Base-by-base conservation (phyloP, 495 filamentous ascomycete species). In the Parmelia sp. region DNA sequence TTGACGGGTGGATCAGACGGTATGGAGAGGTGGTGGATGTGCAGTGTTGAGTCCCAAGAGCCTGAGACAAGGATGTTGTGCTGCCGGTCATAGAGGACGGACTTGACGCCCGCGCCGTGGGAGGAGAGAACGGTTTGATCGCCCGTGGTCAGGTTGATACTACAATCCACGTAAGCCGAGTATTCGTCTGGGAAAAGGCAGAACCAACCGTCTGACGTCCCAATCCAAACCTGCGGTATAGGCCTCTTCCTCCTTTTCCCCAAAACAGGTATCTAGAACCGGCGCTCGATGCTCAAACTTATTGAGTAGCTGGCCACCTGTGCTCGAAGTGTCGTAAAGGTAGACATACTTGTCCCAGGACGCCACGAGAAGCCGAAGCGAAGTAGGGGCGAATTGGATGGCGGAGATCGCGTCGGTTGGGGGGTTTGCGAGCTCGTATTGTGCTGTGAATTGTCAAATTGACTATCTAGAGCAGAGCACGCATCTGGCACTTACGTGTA, bases 321-420 rank as follows among this genome's bases (percentile, higher is more conserved):
- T 79, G 65, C 82, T 80, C 61, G 83, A 74, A 23, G 81, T 82
- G 70, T 96, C 88, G 80, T 98, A 98, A 49, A 96, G 83, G 75
- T 96, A 96, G 31, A 95, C 85, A 74, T 90, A 82, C 75, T 86
- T 90, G 75, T 97, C 94, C 94, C 94, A 98, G 62, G 93, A 98
- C 14, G 93, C 89, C 70, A 91, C 91, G 36, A 96, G 84, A 37
- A 98, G 81, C 60, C 84, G 83, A 55, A 83, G 87, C 19, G 82
- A 81, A 31, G 82, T 78, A 49, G 90, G 89, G 42, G 91, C 88
- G 79, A 96, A 98, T 68, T 85, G 86, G 66, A 97, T 75, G 8
- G 91, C 80, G 60, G 92, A 95, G 70, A 98, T 89, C 67, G 88
- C 90, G 78, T 97, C 94, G 60, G 80, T 82, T n/a, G 94, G 94